Evolutionary conservation across 495 filamentous ascomycete genomes (phyloP).

Genomic region (Apodospora peruviana): DNA sequence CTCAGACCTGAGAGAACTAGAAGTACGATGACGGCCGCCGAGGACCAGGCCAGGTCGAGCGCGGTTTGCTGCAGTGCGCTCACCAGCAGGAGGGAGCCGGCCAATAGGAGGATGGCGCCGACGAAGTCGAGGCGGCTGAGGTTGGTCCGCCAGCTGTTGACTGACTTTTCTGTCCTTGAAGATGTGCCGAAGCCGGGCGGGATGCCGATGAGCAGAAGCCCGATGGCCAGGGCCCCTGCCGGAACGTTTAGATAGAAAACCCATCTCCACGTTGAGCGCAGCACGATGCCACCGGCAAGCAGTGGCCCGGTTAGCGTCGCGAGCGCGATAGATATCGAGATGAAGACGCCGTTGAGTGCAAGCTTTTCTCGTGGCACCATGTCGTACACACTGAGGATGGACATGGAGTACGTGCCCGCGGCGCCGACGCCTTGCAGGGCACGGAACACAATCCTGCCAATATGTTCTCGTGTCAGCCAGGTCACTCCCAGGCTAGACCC

Average conservation of each 20-base stretch:
- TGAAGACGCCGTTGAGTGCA: no score
- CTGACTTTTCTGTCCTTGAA: no score
- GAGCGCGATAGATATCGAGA: no score
- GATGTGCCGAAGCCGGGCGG: background rate
- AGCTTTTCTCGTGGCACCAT: conserved; percentile 29
- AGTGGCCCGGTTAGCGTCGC: conserved; percentile 35
- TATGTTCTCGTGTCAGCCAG: background rate
- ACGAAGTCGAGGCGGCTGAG: background rate
- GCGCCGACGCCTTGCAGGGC: conserved; percentile 45
- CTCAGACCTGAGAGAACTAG: background rate
- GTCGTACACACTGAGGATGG: no score
- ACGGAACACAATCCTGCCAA: conserved; percentile 42
- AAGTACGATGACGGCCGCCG: background rate
- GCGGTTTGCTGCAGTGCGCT: background rate
- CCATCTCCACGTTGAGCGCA: conserved; percentile 27
- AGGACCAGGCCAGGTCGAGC: background rate
- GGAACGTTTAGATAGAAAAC: conserved; percentile 19
- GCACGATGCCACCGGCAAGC: conserved; percentile 36
- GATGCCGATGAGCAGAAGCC: background rate
- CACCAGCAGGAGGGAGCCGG: background rate
- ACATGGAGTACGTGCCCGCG: no score
- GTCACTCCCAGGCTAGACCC: background rate
- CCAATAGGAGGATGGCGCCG: background rate
- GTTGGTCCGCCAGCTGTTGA: no score
- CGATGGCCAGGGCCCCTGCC: background rate